Conservation (phyloP, 805 yeast genomes). For the Torulaspora quercuum region DNA sequence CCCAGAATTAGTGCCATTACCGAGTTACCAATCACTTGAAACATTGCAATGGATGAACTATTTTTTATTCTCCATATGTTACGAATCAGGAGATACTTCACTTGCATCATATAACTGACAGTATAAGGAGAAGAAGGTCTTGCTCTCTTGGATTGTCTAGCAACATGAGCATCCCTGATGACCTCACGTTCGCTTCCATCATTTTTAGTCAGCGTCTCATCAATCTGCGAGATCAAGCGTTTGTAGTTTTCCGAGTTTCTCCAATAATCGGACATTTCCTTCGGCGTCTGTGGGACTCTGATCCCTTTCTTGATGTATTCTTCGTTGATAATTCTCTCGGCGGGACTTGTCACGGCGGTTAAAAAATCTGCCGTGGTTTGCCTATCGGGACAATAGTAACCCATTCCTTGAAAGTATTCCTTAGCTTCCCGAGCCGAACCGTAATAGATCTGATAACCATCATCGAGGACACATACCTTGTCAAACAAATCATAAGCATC, state of each 20-base stretch:
- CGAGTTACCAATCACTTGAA: conserved; percentile 44
- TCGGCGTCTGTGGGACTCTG: conserved; percentile 57
- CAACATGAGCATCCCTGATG: conserved; percentile 43
- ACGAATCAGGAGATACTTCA: conserved; percentile 44
- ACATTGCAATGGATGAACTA: conserved; percentile 47
- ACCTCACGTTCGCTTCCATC: conserved; percentile 21
- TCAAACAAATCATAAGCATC: conserved; percentile 62
- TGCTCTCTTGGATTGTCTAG: conserved; percentile 49
- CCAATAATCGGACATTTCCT: conserved; percentile 63
- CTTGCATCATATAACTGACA: conserved; percentile 51
- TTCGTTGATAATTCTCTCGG: conserved; percentile 45
- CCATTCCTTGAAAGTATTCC: conserved; percentile 59
- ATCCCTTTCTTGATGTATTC: conserved; percentile 43
- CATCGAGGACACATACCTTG: conserved; percentile 57
- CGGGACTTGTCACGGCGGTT: conserved; percentile 66
- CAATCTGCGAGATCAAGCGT: conserved; percentile 45
- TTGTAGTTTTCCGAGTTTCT: conserved; percentile 44
- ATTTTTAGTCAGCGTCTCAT: conserved; percentile 36
- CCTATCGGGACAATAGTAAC: conserved; percentile 58
- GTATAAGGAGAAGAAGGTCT: conserved; percentile 52
- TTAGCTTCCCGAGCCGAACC: conserved; percentile 58
- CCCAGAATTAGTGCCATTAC: conserved; percentile 54
- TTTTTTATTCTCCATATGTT: conserved; percentile 49
- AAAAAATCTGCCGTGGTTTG: conserved; percentile 70
- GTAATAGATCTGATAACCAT: conserved; percentile 59